phyloP scores from a whole-genome alignment of 2,329 filamentous ascomycete species.

The Chaetomium strumarium region DNA sequence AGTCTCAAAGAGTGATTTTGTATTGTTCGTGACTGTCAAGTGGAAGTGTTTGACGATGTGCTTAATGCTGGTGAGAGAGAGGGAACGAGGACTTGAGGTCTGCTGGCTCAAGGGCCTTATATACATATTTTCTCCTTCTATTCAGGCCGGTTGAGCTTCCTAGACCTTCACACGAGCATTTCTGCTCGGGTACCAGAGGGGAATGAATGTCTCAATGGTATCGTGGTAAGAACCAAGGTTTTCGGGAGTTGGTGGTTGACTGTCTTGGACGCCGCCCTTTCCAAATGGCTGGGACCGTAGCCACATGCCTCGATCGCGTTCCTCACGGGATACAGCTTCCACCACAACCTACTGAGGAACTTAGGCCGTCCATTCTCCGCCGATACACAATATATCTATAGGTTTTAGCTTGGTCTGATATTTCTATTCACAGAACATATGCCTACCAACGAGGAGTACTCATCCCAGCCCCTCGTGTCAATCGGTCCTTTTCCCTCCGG shows the following conservation, averaged over 20 bases:
- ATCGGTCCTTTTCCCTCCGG: too few relatives aligned
- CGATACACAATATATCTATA: too few relatives aligned
- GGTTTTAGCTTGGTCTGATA: too few relatives aligned
- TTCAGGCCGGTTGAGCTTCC: not conserved
- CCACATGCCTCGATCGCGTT: not conserved
- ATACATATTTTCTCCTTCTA: not conserved
- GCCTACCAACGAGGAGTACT: too few relatives aligned
- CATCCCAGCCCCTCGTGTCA: too few relatives aligned
- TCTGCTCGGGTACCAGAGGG: too few relatives aligned
- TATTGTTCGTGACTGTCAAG: conserved; percentile 1
- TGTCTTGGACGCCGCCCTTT: conserved; percentile 3
- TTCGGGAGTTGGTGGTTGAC: not conserved
- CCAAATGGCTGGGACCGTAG: not conserved
- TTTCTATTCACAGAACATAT: too few relatives aligned
- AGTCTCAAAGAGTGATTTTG: not conserved
- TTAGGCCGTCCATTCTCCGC: too few relatives aligned
- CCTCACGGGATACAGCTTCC: not conserved
- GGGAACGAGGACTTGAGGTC: not conserved
- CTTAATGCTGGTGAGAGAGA: conserved; percentile 8
- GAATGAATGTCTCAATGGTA: not conserved
- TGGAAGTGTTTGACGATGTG: not conserved
- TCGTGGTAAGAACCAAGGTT: not conserved
- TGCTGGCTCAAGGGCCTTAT: not conserved
- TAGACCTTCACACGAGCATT: not conserved
- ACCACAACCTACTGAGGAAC: too few relatives aligned